phyloP scores from a whole-genome alignment of 495 filamentous ascomycete genomes.

The Podospora comata region DNA sequence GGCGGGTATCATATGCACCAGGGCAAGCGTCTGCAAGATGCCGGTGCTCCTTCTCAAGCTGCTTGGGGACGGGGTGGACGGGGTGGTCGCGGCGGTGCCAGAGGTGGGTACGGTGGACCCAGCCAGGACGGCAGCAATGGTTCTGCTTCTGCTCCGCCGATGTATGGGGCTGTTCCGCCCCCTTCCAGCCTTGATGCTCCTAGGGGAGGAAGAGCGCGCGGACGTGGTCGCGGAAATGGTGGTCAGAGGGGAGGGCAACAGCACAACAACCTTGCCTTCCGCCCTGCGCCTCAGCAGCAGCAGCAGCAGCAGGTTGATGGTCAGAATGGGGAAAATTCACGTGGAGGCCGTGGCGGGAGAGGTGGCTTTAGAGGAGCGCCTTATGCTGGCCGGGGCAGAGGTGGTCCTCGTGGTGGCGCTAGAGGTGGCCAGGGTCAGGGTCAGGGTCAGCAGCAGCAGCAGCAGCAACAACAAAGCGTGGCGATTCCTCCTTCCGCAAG shows the following conservation, averaged over 20 bases:
- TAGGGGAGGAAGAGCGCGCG: constrained; percentile 45
- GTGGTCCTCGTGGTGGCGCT: neutral
- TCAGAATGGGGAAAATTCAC: neutral
- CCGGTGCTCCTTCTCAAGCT: constrained; percentile 64
- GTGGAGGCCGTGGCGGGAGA: constrained; percentile 27
- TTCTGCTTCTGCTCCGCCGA: constrained; percentile 18
- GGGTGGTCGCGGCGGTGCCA: constrained; percentile 41
- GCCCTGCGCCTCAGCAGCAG: neutral
- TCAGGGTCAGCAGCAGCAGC: neutral
- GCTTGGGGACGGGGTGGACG: constrained; percentile 67
- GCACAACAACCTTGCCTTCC: neutral
- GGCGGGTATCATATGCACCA: constrained; percentile 56
- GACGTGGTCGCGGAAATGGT: constrained; percentile 19
- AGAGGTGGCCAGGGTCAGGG: neutral
- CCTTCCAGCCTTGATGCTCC: constrained; percentile 61
- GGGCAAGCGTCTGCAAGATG: constrained; percentile 64
- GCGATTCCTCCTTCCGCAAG: neutral
- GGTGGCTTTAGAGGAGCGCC: constrained; percentile 15
- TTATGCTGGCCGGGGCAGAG: neutral
- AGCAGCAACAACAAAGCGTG: neutral
- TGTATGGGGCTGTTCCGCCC: constrained; percentile 77
- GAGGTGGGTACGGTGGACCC: constrained; percentile 24
- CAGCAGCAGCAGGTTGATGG: neutral
- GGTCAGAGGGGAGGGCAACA: constrained; percentile 14
- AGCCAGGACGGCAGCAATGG: constrained; percentile 14